phyloP scores from a whole-genome alignment of 2,329 filamentous ascomycete species.

The Xylaria sp. region DNA sequence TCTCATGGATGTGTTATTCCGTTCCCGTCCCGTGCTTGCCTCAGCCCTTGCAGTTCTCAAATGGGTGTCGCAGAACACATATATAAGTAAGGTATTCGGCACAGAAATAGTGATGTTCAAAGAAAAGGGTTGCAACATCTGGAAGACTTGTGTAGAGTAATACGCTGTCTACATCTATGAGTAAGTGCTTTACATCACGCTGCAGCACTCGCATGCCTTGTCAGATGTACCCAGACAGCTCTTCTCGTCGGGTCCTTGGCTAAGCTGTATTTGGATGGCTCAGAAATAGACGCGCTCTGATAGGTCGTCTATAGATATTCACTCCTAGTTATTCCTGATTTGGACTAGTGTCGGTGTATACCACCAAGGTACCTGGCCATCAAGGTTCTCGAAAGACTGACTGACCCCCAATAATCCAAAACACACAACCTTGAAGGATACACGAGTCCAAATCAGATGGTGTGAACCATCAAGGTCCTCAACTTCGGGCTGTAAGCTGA shows the following conservation, averaged over 20 bases:
- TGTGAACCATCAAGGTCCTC: constrained; percentile 31
- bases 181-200: neutral
- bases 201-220: neutral
- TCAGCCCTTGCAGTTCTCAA: neutral
- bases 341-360: neutral
- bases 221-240: neutral
- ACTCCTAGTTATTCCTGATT: neutral
- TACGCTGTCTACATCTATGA: neutral
- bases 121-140: neutral
- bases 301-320: constrained; percentile 13
- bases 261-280: constrained; percentile 24
- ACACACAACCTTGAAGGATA: neutral
- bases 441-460: constrained; percentile 7
- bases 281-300: constrained; percentile 23
- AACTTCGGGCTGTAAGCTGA: constrained; percentile 4
- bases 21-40: neutral
- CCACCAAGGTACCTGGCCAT: constrained; percentile 37
- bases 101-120: neutral
- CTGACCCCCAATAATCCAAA: neutral
- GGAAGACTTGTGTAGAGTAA: neutral
- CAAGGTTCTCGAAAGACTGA: constrained; percentile 41
- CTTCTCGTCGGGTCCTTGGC: neutral
- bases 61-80: neutral
- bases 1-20: neutral
- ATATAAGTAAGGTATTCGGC: neutral